A percentile compares a stretch with the other conserved stretches of the same genome.
phyloP scores from a whole-genome alignment of 2,329 filamentous ascomycete species.

The Fusarium mangiferae region DNA sequence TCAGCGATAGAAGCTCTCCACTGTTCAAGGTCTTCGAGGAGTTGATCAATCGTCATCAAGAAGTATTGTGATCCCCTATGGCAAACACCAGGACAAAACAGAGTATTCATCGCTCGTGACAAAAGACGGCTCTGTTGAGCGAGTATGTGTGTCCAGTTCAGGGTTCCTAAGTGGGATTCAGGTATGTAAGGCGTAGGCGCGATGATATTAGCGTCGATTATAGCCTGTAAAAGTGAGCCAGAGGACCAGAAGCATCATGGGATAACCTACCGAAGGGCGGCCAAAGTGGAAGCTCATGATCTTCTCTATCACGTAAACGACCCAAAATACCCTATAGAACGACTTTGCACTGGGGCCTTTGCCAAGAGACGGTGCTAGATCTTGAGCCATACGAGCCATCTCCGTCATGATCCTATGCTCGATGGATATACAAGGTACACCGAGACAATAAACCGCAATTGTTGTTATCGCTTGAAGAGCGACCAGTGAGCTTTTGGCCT shows the following conservation, averaged over 20 bases:
- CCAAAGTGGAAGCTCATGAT: slow-evolving; percentile 39
- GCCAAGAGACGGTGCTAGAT: slow-evolving; percentile 13
- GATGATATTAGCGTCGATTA: slow-evolving; percentile 30
- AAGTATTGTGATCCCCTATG: slow-evolving; percentile 15
- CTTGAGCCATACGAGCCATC: slow-evolving; percentile 30
- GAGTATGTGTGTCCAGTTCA: slow-evolving; percentile 25
- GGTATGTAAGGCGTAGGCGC: slow-evolving; percentile 28
- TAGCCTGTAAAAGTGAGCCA: neutral
- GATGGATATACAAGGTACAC: slow-evolving; percentile 26
- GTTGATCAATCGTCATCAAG: slow-evolving; percentile 2
- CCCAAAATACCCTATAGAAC: slow-evolving; percentile 34
- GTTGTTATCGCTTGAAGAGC: slow-evolving; percentile 36
- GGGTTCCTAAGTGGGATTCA: slow-evolving; percentile 30
- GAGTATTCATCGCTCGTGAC: slow-evolving; percentile 22
- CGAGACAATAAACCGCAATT: slow-evolving; percentile 12
- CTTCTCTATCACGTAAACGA: slow-evolving; percentile 35
- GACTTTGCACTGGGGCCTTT: slow-evolving; percentile 5
- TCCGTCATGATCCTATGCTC: slow-evolving; percentile 34
- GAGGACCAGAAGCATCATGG: accelerated
- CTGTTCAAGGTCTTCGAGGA: slow-evolving; percentile 28
- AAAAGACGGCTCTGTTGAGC: slow-evolving; percentile 25
- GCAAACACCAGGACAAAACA: slow-evolving; percentile 30
- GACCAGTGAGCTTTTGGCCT: slow-evolving; percentile 11
- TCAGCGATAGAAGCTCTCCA: slow-evolving; percentile 26
- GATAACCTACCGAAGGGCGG: slow-evolving; percentile 24